phyloP scores from a whole-genome alignment of 2,329 filamentous ascomycete genomes.

The Endocalyx cinctus region DNA sequence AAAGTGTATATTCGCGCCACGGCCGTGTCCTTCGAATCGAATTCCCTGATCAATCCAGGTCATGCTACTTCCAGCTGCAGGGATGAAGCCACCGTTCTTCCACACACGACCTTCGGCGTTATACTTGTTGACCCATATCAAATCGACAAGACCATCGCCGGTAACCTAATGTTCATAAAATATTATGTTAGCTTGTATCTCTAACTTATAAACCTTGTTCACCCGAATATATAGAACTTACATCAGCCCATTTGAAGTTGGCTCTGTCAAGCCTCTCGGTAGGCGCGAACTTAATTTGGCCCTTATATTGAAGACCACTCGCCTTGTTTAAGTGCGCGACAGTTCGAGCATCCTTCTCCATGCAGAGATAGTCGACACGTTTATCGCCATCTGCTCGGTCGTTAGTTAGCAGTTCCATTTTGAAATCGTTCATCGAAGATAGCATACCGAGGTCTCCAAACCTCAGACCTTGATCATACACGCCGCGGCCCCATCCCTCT shows the following conservation, averaged over 20 bases:
- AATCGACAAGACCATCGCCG: slow-evolving; percentile 1
- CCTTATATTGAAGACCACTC: not conserved
- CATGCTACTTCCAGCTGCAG: slow-evolving; percentile 1
- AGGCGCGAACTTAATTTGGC: slow-evolving; percentile 5
- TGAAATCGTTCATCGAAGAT: too few relatives aligned
- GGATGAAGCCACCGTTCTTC: slow-evolving; percentile 1
- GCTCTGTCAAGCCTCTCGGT: slow-evolving; percentile 3
- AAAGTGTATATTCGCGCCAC: slow-evolving; percentile 1
- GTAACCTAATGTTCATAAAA: slow-evolving; percentile 1
- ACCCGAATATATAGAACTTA: too few relatives aligned
- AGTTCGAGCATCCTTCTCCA: slow-evolving; percentile 2
- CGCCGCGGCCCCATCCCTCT: too few relatives aligned
- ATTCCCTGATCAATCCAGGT: slow-evolving; percentile 1
- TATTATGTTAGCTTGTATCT: not conserved
- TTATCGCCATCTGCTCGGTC: not conserved
- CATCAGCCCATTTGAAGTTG: slow-evolving; percentile 1
- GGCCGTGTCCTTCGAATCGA: slow-evolving; percentile 2
- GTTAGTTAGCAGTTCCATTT: too few relatives aligned
- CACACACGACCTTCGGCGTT: slow-evolving; percentile 3
- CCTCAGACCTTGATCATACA: too few relatives aligned
- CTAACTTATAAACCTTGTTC: too few relatives aligned
- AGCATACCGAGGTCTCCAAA: too few relatives aligned
- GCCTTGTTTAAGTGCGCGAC: slow-evolving; percentile 1
- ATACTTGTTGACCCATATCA: slow-evolving; percentile 5
- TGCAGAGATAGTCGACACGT: slow-evolving; percentile 3